A percentile compares a stretch with the other conserved stretches of the same genome.
Evolutionary conservation across 495 filamentous ascomycete species (phyloP).

Genomic region (Astrocystis sublimbata): DNA sequence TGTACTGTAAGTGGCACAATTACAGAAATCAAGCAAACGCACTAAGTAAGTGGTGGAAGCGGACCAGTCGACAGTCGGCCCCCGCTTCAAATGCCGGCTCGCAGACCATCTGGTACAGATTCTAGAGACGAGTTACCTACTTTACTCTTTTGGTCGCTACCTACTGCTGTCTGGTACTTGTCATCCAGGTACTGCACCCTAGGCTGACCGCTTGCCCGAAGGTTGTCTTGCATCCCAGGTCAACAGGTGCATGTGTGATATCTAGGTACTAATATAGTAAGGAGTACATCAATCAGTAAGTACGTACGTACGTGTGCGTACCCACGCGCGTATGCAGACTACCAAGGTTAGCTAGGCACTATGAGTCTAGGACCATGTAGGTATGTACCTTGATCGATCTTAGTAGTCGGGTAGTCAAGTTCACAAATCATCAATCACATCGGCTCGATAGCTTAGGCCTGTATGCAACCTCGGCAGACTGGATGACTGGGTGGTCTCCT

Average conservation of each 20-base stretch:
- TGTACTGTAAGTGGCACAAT: too few relatives aligned
- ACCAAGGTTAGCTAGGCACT: too few relatives aligned
- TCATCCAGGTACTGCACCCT: too few relatives aligned
- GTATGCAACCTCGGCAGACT: slow-evolving; percentile 3
- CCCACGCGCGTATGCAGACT: slow-evolving; percentile 1
- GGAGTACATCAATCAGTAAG: too few relatives aligned
- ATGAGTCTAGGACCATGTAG: neutral
- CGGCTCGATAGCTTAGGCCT: neutral
- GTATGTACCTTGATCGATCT: too few relatives aligned
- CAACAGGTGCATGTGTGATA: neutral
- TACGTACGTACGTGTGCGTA: neutral
- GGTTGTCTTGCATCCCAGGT: neutral
- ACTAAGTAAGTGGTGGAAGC: neutral
- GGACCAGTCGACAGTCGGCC: neutral
- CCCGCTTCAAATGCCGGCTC: slow-evolving; percentile 4
- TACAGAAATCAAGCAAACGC: neutral
- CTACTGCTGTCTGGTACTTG: slow-evolving; percentile 5
- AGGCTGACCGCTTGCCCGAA: slow-evolving; percentile 9
- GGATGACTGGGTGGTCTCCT: neutral
- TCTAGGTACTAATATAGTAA: too few relatives aligned
- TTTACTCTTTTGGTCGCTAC: too few relatives aligned
- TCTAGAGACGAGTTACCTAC: too few relatives aligned
- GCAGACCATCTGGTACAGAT: neutral
- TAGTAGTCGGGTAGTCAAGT: too few relatives aligned
- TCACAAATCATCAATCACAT: too few relatives aligned